phyloP scores from a whole-genome alignment of 176 grass and related monocot genomes.

The Oryza punctata region DNA sequence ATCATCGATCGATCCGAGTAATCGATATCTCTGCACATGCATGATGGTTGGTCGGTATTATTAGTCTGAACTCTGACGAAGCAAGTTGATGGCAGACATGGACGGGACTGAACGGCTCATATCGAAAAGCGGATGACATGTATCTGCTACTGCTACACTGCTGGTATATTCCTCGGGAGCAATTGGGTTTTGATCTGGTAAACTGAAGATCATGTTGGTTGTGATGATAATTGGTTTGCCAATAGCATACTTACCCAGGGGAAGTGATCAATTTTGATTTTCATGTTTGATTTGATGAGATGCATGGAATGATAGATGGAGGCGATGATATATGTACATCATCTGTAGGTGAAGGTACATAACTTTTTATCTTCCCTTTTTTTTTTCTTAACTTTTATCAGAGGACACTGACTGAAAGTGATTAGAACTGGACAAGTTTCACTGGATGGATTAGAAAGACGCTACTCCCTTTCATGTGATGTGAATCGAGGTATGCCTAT shows the following conservation, averaged over 20 bases:
- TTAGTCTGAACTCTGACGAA: neutral
- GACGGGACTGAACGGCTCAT: neutral
- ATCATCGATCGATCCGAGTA: neutral
- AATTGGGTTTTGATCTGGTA: neutral
- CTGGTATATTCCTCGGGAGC: too few relatives aligned
- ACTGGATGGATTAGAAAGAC: neutral
- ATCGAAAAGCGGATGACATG: neutral
- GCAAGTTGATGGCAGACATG: neutral
- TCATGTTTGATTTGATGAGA: neutral
- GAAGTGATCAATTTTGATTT: neutral
- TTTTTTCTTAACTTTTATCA: neutral
- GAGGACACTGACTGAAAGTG: neutral
- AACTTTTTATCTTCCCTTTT: neutral
- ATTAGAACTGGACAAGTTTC: neutral
- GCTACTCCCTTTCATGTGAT: neutral
- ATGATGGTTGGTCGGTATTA: neutral
- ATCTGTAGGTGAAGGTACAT: neutral
- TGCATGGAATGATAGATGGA: neutral
- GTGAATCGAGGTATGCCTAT: neutral
- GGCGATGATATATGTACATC: neutral
- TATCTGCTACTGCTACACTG: neutral
- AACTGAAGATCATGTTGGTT: neutral
- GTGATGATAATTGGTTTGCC: neutral
- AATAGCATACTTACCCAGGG: neutral
- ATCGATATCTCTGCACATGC: conserved; percentile 15